phyloP scores from a whole-genome alignment of 1,284 basidiomycete genomes.

The Cronartium ribicola region DNA sequence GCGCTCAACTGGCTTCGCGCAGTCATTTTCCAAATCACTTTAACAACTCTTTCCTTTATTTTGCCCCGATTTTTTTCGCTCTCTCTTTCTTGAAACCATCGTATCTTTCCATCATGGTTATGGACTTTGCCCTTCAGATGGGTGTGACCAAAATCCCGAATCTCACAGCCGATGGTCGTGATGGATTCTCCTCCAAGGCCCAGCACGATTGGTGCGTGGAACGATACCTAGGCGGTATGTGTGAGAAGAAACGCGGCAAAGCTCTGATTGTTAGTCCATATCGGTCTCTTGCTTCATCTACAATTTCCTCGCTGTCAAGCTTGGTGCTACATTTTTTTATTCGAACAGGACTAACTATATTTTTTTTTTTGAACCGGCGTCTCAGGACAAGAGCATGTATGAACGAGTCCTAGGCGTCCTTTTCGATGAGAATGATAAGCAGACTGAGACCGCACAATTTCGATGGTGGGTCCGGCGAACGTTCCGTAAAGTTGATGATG shows the following conservation, averaged over 20 bases:
- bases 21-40: not conserved
- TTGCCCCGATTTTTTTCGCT: not conserved
- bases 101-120: slow-evolving; percentile 16
- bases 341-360: not conserved
- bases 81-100: not conserved
- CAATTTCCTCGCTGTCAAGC: not conserved
- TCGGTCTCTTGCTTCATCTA: not conserved
- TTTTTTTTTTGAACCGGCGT: not conserved
- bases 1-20: slow-evolving; percentile 8
- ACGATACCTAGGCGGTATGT: slow-evolving; percentile 37
- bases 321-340: not conserved
- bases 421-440: slow-evolving; percentile 50
- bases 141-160: slow-evolving; percentile 31
- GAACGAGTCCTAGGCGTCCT: slow-evolving; percentile 38
- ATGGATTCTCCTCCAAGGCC: slow-evolving; percentile 39
- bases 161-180: slow-evolving; percentile 39
- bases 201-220: slow-evolving; percentile 41
- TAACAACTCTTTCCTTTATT: not conserved
- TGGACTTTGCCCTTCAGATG: slow-evolving; percentile 29
- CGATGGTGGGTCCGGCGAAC: slow-evolving; percentile 64
- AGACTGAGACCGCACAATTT: slow-evolving; percentile 62
- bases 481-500: slow-evolving; percentile 36
- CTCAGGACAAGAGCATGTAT: slow-evolving; percentile 36
- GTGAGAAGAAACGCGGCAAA: slow-evolving; percentile 42
- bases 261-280: slow-evolving; percentile 39